These are phyloP conservation scores for Fusarium zealandicum DNA, from an alignment of 2,329 filamentous ascomycete genomes.

Conservation along the genomic window DNA sequence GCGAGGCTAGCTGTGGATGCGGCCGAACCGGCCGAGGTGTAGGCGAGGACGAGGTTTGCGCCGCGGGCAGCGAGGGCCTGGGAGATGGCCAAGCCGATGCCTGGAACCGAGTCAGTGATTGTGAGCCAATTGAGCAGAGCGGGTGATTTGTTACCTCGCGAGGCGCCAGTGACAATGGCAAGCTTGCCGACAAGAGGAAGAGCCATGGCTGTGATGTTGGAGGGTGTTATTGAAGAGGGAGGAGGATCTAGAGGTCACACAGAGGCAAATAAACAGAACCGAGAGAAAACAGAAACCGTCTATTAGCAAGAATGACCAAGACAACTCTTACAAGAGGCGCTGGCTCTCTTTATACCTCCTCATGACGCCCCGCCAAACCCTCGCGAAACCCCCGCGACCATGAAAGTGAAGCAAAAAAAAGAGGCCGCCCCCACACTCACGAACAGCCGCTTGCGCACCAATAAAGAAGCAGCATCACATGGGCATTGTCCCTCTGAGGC, in stretches of 20 bases:
- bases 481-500: constrained; percentile 1
- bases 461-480: constrained; percentile 21
- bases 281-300: not conserved
- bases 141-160: constrained; percentile 64
- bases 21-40: constrained; percentile 33
- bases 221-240: not conserved
- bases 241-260: constrained; percentile 8
- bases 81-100: constrained; percentile 37
- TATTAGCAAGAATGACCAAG: not conserved
- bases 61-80: constrained; percentile 39
- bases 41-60: constrained; percentile 40
- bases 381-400: constrained; percentile 2
- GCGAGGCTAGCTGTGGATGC: constrained; percentile 28
- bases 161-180: constrained; percentile 80
- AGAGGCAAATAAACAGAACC: not conserved
- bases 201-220: constrained; percentile 43
- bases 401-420: not conserved
- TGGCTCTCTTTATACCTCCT: constrained; percentile 9
- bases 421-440: not conserved
- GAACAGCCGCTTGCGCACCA: constrained; percentile 31
- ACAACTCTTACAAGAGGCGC: not conserved
- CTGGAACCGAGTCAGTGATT: constrained; percentile 18
- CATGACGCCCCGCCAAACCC: constrained; percentile 9
- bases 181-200: constrained; percentile 73
- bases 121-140: not conserved